Percentiles rank a stretch among this genome's conserved stretches.
Evolutionary conservation across 345 rosid species (phyloP).

Genomic region (Boechera retrofracta): DNA sequence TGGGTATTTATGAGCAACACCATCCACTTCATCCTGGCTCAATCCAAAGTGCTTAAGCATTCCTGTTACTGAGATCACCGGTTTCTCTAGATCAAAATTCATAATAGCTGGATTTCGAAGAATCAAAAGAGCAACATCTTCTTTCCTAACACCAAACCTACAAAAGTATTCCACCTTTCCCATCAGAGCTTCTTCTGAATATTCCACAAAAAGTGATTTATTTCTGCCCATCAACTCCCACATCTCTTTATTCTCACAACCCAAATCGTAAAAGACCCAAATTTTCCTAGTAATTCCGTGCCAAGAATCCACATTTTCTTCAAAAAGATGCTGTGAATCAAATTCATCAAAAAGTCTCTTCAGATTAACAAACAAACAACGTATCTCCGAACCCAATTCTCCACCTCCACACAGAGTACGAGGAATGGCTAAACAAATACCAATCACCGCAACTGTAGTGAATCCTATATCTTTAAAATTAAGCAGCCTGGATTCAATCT

Average conservation of each 20-base stretch:
- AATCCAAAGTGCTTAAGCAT: constrained; percentile 60
- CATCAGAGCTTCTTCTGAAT: constrained; percentile 49
- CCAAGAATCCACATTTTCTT: constrained; percentile 61
- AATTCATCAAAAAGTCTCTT: constrained; percentile 54
- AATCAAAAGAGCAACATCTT: constrained; percentile 57
- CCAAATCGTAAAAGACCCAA: constrained; percentile 57
- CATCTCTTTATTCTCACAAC: constrained; percentile 51
- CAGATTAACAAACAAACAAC: constrained; percentile 54
- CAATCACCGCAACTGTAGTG: constrained; percentile 47
- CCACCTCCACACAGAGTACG: constrained; percentile 42
- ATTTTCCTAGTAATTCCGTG: constrained; percentile 52
- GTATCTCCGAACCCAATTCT: constrained; percentile 45
- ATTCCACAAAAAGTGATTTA: constrained; percentile 50
- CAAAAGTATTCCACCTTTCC: constrained; percentile 53
- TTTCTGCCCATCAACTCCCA: constrained; percentile 58
- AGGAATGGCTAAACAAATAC: constrained; percentile 71
- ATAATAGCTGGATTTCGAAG: constrained; percentile 53
- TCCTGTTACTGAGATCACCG: constrained; percentile 53
- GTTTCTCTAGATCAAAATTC: constrained; percentile 53
- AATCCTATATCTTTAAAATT: constrained; percentile 55
- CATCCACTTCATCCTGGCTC: constrained; percentile 48
- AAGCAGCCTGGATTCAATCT: constrained; percentile 47
- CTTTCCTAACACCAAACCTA: constrained; percentile 53
- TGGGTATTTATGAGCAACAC: constrained; percentile 47
- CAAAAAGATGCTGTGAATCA: constrained; percentile 46